A percentile compares a stretch with the other conserved stretches of the same genome.
Conservation (phyloP, 371 early-diverging fungal species). For the Actinomucor elegans region DNA sequence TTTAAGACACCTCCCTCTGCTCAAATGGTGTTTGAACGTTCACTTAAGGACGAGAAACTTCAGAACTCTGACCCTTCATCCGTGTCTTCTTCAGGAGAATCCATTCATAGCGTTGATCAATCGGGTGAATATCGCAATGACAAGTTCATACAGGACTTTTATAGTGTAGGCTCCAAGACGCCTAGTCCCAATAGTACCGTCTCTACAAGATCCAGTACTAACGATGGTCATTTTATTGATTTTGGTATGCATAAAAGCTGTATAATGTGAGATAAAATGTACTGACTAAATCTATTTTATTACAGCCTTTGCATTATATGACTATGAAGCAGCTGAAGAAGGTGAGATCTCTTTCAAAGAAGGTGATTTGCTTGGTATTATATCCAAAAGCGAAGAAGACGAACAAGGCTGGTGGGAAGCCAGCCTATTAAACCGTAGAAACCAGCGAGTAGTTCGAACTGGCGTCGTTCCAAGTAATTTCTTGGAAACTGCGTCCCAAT, state of each 20-base stretch:
- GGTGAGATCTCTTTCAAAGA: conserved; percentile 65
- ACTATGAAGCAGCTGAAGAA: conserved; percentile 60
- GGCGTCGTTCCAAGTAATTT: conserved; percentile 27
- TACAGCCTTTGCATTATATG: conserved; percentile 59
- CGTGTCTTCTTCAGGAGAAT: neutral
- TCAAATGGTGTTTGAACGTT: conserved; percentile 20
- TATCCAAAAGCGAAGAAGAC: conserved; percentile 46
- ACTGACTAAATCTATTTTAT: neutral
- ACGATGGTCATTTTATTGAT: conserved; percentile 18
- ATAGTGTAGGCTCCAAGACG: conserved; percentile 1
- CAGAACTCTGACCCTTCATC: neutral
- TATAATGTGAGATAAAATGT: too few species aligned
- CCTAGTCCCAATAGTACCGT: neutral
- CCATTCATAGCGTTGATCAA: conserved; percentile 3
- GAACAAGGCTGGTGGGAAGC: conserved; percentile 70
- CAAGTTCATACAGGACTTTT: conserved; percentile 3
- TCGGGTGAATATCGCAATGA: neutral
- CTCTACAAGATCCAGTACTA: neutral
- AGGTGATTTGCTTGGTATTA: conserved; percentile 61
- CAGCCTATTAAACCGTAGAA: conserved; percentile 13
- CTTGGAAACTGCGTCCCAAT: conserved; percentile 11
- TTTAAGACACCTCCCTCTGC: conserved; percentile 10
- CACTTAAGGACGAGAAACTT: conserved; percentile 1
- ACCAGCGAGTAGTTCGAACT: conserved; percentile 4
- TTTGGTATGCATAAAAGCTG: conserved; percentile 15